These are phyloP conservation scores for Chlorella sp. DNA, from an alignment of 139 green algal genomes.

Conservation along the genomic window DNA sequence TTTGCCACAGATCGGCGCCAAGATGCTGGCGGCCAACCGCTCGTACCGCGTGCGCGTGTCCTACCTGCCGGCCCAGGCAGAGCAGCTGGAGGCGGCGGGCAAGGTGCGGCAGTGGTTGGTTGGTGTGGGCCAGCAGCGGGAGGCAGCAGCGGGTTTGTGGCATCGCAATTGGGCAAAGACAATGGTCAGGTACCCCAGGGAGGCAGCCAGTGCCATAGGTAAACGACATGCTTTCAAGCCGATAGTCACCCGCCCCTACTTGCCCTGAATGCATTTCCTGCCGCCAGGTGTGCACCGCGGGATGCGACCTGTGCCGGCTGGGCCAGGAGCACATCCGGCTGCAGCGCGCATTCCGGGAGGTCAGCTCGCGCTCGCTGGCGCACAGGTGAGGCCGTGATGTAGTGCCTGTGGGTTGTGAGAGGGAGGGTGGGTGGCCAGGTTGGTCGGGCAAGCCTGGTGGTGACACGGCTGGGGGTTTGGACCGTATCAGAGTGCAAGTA, in stretches of 20 bases:
- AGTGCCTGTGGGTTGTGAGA: too few species aligned
- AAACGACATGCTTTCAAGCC: too few species aligned
- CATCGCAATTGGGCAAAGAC: too few species aligned
- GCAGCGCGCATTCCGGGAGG: slow-evolving; percentile 7
- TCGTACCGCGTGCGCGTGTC: not conserved
- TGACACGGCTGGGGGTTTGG: too few species aligned
- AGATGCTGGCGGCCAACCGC: slow-evolving; percentile 39
- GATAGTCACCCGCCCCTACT: too few species aligned
- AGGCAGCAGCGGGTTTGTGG: too few species aligned
- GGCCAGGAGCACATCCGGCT: slow-evolving; percentile 13
- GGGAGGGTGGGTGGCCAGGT: too few species aligned
- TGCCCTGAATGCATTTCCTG: not conserved
- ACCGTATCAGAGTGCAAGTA: too few species aligned
- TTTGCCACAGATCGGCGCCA: slow-evolving; percentile 32
- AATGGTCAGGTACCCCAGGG: too few species aligned
- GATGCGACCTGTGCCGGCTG: slow-evolving; percentile 19
- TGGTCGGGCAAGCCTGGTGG: too few species aligned
- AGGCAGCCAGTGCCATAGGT: too few species aligned
- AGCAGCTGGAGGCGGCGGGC: slow-evolving; percentile 15
- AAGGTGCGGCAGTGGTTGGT: not conserved
- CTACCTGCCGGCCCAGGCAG: slow-evolving; percentile 10
- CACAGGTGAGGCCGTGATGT: not conserved
- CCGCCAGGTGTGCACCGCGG: slow-evolving; percentile 8
- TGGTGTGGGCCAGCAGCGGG: too few species aligned
- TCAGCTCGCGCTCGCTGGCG: not conserved